phyloP scores from a whole-genome alignment of 2,329 filamentous ascomycete species.

The Exophiala viscosa region DNA sequence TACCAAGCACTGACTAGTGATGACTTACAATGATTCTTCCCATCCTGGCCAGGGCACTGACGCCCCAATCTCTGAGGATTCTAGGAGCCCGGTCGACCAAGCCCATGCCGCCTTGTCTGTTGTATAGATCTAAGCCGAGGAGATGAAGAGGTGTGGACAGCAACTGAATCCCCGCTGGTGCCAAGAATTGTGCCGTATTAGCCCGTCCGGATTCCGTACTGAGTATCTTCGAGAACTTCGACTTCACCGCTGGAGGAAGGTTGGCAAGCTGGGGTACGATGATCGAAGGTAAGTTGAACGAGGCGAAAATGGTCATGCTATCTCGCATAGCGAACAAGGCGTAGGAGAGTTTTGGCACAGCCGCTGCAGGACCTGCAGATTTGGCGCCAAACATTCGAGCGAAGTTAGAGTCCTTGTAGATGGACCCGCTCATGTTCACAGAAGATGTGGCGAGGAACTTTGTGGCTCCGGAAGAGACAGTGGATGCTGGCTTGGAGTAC shows the following conservation, averaged over 20 bases:
- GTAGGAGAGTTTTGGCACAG: conserved; percentile 65
- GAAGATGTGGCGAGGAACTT: conserved; percentile 78
- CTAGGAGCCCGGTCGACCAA: conserved; percentile 57
- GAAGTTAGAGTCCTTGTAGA: conserved; percentile 81
- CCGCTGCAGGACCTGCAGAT: conserved; percentile 34
- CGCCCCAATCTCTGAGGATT: conserved; percentile 69
- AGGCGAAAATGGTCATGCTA: conserved; percentile 81
- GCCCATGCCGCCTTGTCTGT: conserved; percentile 51
- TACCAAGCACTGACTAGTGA: neutral
- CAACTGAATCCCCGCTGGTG: conserved; percentile 73
- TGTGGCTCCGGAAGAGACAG: conserved; percentile 67
- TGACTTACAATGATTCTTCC: conserved; percentile 58
- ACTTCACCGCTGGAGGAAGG: conserved; percentile 50
- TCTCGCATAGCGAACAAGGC: conserved; percentile 73
- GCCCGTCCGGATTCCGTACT: conserved; percentile 27
- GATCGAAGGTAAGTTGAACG: conserved; percentile 81
- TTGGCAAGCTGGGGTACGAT: conserved; percentile 67
- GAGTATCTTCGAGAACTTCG: conserved; percentile 42
- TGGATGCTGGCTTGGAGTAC: conserved; percentile 52
- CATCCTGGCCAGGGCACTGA: conserved; percentile 69
- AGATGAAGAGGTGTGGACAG: conserved; percentile 78
- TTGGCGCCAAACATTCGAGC: conserved; percentile 63
- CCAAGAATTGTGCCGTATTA: conserved; percentile 67
- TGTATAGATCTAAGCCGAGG: conserved; percentile 79
- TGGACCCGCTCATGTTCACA: conserved; percentile 78